Evolutionary conservation across 805 yeast species (phyloP), one percentile per base, ranked within the genome.

Genomic region (Cyberlindnera saturnus): DNA sequence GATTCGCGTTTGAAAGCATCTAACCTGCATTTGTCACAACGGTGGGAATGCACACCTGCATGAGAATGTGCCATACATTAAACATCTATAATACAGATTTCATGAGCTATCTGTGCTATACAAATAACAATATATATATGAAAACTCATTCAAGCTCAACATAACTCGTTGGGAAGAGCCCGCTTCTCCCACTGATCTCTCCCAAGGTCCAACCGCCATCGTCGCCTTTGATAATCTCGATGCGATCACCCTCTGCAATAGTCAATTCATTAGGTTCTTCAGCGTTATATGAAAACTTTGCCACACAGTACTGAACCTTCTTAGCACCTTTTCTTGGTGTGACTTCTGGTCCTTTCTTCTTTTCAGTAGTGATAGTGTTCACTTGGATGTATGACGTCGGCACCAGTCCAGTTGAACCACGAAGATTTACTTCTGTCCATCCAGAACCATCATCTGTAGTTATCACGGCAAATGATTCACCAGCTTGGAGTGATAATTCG

Each of bases 151-250:
- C 46, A 3, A 47, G 15, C 31, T 55, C 58, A 5, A 54, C 60
- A 60, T 90, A 90, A 47, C 84, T 70, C 0, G 93, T 81, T 6
- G 98, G 98, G 62, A 86, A 81, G 43, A 84, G 59, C 1, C 95
- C 95, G 16, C 65, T 67, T 7, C 48, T 50, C 0, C 91, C 93
- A 49, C 78, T 69, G 6, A 83, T 46, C 58, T 86, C 91, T 11
- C 97, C 98, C 52, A 81, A 85, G 2, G 97, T 90, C 99, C 99
- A 93, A 0, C 99, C 99, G 9, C 88, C 90, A 51, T 83, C 86
- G 41, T 82, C 85, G 40, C 80, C 86, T 26, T 74, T 81, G 1
- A 85, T 56, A 11, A 93, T 73, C 10, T 74, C 71, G 16, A 93
- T 76, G 42, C 70, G 71, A 48, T 91, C 97, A 3, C 96, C 96